phyloP scores from a whole-genome alignment of 2,329 filamentous ascomycete genomes.

The Clonostachys rhizophaga region DNA sequence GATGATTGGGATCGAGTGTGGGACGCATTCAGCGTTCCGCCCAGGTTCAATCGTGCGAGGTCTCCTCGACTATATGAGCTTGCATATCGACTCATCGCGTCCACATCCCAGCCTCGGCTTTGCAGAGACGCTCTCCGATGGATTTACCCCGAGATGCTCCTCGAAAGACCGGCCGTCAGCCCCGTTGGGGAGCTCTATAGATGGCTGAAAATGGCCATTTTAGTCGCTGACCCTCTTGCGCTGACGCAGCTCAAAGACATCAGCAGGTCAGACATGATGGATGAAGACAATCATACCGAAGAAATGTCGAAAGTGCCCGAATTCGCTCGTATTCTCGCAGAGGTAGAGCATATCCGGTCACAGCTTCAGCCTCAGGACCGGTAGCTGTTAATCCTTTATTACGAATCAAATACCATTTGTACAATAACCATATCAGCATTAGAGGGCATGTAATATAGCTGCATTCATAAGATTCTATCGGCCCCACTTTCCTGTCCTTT shows the following conservation, averaged over 20 bases:
- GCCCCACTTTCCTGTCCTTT: too few species aligned
- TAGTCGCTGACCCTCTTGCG: constrained; percentile 39
- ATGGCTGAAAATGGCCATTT: constrained; percentile 49
- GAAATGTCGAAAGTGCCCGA: neutral
- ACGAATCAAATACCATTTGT: too few species aligned
- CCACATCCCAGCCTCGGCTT: constrained; percentile 30
- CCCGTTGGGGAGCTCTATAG: constrained; percentile 36
- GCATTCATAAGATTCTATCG: too few species aligned
- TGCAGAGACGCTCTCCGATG: constrained; percentile 44
- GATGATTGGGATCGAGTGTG: constrained; percentile 53
- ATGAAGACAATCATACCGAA: neutral
- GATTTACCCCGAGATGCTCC: constrained; percentile 54
- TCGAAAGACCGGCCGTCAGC: constrained; percentile 44
- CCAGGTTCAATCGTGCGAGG: constrained; percentile 42
- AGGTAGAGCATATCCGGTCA: too few species aligned
- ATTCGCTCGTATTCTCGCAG: too few species aligned
- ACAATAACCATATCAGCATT: too few species aligned
- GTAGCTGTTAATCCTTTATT: too few species aligned
- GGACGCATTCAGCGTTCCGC: constrained; percentile 52
- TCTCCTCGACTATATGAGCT: constrained; percentile 49
- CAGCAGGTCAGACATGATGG: too few species aligned
- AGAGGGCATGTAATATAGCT: too few species aligned
- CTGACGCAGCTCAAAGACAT: too few species aligned
- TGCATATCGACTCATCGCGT: constrained; percentile 44
- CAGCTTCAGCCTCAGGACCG: too few species aligned